A percentile compares a stretch with the other conserved stretches of the same genome.
Conservation (phyloP, 1,284 basidiomycete species). For the Malassezia brasiliensis region DNA sequence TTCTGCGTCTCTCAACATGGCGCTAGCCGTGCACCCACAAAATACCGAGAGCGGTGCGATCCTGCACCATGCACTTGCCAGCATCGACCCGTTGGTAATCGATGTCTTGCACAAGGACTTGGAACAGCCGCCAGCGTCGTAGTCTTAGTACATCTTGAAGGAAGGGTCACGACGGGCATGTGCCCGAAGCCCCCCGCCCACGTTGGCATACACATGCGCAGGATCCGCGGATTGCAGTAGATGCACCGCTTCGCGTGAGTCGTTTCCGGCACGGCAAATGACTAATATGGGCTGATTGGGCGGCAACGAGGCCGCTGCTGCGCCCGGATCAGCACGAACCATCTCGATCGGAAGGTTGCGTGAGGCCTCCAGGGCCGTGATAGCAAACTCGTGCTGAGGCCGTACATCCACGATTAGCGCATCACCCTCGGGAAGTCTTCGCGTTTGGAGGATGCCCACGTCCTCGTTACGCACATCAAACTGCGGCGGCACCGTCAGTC, state of each 20-base stretch:
- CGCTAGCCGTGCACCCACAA: constrained; percentile 19
- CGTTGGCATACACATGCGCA: background rate
- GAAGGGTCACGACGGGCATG: constrained; percentile 3
- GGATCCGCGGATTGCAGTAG: constrained; percentile 3
- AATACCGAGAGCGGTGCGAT: background rate
- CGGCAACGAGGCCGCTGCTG: background rate
- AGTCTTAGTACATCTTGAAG: constrained; percentile 16
- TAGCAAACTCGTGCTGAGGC: constrained; percentile 6
- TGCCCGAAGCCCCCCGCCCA: constrained; percentile 3
- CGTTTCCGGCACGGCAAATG: constrained; percentile 15
- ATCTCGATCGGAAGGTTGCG: constrained; percentile 5
- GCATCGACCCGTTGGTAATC: constrained; percentile 38
- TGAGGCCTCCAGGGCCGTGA: constrained; percentile 3
- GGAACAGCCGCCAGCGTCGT: constrained; percentile 2
- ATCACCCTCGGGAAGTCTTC: background rate
- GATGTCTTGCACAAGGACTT: constrained; percentile 38
- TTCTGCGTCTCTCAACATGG: constrained; percentile 22
- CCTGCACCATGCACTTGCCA: constrained; percentile 20
- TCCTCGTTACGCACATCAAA: constrained; percentile 45
- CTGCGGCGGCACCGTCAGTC: background rate
- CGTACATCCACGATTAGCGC: constrained; percentile 13
- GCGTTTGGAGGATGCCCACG: background rate
- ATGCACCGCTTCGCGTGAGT: constrained; percentile 14
- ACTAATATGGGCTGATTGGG: background rate
- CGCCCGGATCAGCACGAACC: background rate